Evolutionary conservation across 345 rosid species (phyloP), one percentile per base, ranked within the genome.

Genomic region (Luvunga scandens): DNA sequence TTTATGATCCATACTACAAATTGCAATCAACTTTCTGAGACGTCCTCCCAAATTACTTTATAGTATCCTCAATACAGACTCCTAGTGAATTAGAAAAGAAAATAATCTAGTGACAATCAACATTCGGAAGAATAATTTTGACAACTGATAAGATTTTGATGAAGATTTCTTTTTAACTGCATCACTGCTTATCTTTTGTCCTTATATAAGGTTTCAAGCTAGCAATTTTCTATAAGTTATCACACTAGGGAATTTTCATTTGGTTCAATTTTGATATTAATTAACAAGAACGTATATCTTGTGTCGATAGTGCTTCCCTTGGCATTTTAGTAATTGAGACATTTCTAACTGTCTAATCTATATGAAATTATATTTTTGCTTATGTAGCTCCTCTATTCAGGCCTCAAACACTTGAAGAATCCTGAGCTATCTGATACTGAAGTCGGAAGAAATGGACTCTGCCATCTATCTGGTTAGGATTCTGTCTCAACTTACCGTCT

Each of bases 401-500:
- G 89, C 68, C 89, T 89, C 63, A 75, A 66, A 30, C 79, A 36
- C 34, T 75, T 87, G 81, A 90, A 85, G 79, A 85, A 83, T 60
- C 83, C 84, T 82, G 94, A 78, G 79, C 79, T 90, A 83, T 87
- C 91, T 48, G 92, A 90, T 84, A 87, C 94, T 27, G 84, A 81
- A 31, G 84, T 85, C 39, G 88, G 88, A 66, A 88, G 84, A 79
- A 73, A 33, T 77, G 91, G 91, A 12, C 86, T 88, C 30, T 75
- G 77, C 34, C 85, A 86, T 80, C 75, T 88, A 18, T 85, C 92
- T 75, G 89, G 92, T 90, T 62, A 74, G 67, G 50, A 27, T 50
- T 69, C 76, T 65, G 19, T 53, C 64, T 62, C 33, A 5, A 21
- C 30, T 28, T 67, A 79, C 30, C 5, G 64, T 76, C 65, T 68